A percentile compares a stretch with the other conserved stretches of the same genome.
Conservation (phyloP, 2,329 filamentous ascomycete genomes). For the Fusarium newnesense region DNA sequence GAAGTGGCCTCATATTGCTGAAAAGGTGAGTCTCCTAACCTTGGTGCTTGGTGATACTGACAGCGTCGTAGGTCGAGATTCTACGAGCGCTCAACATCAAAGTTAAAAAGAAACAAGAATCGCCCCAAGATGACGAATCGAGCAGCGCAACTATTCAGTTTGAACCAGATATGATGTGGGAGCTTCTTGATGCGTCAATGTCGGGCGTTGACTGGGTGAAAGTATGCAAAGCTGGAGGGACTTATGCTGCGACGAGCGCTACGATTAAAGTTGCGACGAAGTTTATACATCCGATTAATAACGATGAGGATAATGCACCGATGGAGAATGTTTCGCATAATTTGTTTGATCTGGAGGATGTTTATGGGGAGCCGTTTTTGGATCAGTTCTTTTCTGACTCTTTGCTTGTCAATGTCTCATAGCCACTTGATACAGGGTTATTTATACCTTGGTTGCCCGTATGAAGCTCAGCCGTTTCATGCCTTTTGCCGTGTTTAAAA, state of each 20-base stretch:
- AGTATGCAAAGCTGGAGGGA: not conserved
- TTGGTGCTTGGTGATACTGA: accelerated
- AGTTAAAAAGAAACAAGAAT: slow-evolving; percentile 9
- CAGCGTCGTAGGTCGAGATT: slow-evolving; percentile 8
- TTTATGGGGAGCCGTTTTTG: slow-evolving; percentile 31
- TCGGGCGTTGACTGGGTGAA: not conserved
- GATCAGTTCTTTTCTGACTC: slow-evolving; percentile 41
- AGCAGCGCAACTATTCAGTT: slow-evolving; percentile 26
- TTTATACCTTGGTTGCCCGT: not conserved
- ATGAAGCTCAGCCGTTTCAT: too few relatives aligned
- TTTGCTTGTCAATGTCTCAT: slow-evolving; percentile 29
- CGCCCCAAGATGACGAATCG: not conserved
- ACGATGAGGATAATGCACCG: not conserved
- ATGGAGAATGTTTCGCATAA: not conserved
- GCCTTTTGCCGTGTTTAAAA: accelerated
- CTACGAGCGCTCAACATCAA: slow-evolving; percentile 27
- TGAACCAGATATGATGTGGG: slow-evolving; percentile 39
- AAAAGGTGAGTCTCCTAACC: slow-evolving; percentile 17
- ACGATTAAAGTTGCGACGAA: slow-evolving; percentile 39
- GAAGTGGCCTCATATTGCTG: slow-evolving; percentile 35
- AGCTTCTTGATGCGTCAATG: slow-evolving; percentile 30
- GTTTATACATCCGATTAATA: slow-evolving; percentile 36
- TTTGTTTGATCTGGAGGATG: slow-evolving; percentile 28
- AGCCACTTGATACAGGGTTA: accelerated
- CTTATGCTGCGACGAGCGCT: slow-evolving; percentile 14